Conservation (phyloP, 345 rosid genomes). For the Trapa bicornis region DNA sequence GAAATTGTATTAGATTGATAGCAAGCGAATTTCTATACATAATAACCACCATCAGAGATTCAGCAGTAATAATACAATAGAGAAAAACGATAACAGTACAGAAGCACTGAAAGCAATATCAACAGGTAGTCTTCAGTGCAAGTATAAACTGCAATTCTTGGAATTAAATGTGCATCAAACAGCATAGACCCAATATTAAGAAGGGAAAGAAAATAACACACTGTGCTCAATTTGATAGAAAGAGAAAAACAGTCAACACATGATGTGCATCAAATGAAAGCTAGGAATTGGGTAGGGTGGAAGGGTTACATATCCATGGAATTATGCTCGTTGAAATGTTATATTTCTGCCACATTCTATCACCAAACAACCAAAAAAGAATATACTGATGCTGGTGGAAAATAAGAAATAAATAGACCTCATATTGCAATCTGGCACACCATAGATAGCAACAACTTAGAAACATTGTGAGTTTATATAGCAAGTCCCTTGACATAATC, state of each 20-base stretch:
- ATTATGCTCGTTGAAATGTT: not conserved
- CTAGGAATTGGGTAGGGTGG: not conserved
- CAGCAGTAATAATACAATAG: not conserved
- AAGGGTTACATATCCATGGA: not conserved
- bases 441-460: not conserved
- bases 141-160: not conserved
- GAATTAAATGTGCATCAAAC: not conserved
- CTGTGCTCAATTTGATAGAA: no score
- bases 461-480: not conserved
- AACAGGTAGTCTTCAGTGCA: not conserved
- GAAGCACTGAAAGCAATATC: not conserved
- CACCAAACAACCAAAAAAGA: not conserved
- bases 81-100: not conserved
- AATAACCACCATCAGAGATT: not conserved
- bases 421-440: not conserved
- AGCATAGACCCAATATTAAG: not conserved
- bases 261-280: not conserved
- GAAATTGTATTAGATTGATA: not conserved
- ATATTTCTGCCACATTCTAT: not conserved
- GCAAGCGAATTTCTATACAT: not conserved
- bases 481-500: not conserved
- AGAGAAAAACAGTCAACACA: no score
- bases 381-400: not conserved
- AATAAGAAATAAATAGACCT: not conserved
- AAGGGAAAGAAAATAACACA: no score